Conservation (phyloP, 2,329 filamentous ascomycete genomes). For the Onygenales sp. region DNA sequence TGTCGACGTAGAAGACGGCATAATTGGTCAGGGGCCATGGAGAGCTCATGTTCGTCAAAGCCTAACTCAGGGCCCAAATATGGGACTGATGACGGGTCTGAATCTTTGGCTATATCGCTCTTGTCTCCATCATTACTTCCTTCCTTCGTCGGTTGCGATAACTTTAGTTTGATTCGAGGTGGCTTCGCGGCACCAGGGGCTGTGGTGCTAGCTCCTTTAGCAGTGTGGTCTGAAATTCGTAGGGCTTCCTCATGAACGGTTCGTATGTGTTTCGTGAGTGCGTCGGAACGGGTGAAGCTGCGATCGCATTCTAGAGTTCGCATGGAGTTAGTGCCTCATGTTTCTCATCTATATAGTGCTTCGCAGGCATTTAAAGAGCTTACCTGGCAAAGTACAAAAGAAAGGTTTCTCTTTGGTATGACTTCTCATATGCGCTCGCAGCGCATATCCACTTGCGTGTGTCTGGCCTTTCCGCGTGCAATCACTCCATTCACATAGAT, state of each 20-base stretch:
- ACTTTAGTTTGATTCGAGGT: slow-evolving; percentile 34
- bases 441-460: slow-evolving; percentile 88
- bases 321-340: background rate
- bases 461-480: slow-evolving; percentile 80
- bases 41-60: slow-evolving; percentile 35
- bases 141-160: slow-evolving; percentile 27
- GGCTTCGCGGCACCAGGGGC: slow-evolving; percentile 23
- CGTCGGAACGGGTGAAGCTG: slow-evolving; percentile 91
- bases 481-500: slow-evolving; percentile 95
- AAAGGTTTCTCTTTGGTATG: slow-evolving; percentile 98
- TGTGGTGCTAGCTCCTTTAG: slow-evolving; percentile 24
- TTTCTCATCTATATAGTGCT: background rate
- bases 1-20: slow-evolving; percentile 38
- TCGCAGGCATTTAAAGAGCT: slow-evolving; percentile 14
- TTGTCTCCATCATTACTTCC: slow-evolving; percentile 14
- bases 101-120: slow-evolving; percentile 21
- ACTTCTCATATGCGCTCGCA: slow-evolving; percentile 95
- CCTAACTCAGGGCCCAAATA: slow-evolving; percentile 32
- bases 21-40: slow-evolving; percentile 32
- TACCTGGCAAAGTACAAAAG: slow-evolving; percentile 90
- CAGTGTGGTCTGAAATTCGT: slow-evolving; percentile 50
- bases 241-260: slow-evolving; percentile 95
- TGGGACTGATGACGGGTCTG: slow-evolving; percentile 21
- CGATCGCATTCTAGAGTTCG: slow-evolving; percentile 73
- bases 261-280: slow-evolving; percentile 94